Evolutionary conservation across 768 basidiomycete species (phyloP).

Genomic region (Cystofilobasidium ferigula): DNA sequence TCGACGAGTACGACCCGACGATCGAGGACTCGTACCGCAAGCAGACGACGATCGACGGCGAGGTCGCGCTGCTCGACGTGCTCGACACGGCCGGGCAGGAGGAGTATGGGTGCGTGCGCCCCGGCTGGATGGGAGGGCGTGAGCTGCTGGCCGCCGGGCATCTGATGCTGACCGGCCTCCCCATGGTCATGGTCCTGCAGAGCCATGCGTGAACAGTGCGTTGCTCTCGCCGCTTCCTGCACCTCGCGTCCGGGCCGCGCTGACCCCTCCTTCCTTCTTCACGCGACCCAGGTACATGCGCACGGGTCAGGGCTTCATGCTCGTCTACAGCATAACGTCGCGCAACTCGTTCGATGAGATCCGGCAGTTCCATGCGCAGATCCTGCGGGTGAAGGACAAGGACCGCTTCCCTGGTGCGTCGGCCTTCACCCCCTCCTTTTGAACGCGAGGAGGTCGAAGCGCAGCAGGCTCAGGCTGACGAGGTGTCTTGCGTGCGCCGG

Average conservation of each 20-base stretch:
- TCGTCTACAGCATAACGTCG: constrained; percentile 97
- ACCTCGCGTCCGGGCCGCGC: neutral
- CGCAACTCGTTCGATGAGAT: constrained; percentile 97
- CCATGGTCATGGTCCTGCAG: constrained; percentile 44
- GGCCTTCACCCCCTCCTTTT: too few relatives aligned
- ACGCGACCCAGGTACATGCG: constrained; percentile 27
- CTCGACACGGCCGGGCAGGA: constrained; percentile 97
- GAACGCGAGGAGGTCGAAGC: too few relatives aligned
- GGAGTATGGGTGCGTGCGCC: constrained; percentile 75
- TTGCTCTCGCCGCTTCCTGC: neutral
- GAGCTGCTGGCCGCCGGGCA: neutral
- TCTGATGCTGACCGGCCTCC: too few relatives aligned
- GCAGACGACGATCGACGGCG: constrained; percentile 95
- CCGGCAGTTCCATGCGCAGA: constrained; percentile 88
- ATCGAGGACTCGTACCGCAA: constrained; percentile 99
- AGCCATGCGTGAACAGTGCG: constrained; percentile 85
- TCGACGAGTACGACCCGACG: constrained; percentile 87
- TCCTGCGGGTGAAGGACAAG: constrained; percentile 87
- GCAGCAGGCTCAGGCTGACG: too few relatives aligned
- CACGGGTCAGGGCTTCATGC: constrained; percentile 83
- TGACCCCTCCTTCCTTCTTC: neutral
- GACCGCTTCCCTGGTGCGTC: constrained; percentile 61
- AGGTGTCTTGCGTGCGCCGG: too few relatives aligned
- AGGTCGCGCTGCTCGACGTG: constrained; percentile 92
- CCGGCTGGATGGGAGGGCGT: neutral